phyloP scores from a whole-genome alignment of 306 rosid genomes.

The Prunus dulcis region DNA sequence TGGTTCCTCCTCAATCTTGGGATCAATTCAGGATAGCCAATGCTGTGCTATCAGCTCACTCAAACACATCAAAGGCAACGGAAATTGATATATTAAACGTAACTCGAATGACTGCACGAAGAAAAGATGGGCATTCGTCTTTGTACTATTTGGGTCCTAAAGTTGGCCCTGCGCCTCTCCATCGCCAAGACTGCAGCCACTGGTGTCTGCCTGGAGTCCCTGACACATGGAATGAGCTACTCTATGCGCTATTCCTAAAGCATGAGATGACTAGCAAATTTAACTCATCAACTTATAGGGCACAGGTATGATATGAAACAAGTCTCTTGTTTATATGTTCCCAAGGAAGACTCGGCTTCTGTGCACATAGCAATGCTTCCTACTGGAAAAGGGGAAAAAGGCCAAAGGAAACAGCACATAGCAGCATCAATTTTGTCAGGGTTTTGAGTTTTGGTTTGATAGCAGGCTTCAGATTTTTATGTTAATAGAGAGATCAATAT shows the following conservation, averaged over 20 bases:
- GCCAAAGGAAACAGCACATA: neutral
- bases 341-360: conserved; percentile 8
- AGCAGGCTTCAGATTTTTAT: conserved; percentile 1
- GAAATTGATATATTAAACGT: conserved; percentile 54
- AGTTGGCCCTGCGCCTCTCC: conserved; percentile 44
- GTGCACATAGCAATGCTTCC: neutral
- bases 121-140: conserved; percentile 87
- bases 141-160: conserved; percentile 56
- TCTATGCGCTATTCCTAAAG: conserved; percentile 58
- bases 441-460: neutral
- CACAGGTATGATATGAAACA: conserved; percentile 1
- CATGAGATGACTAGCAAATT: conserved; percentile 17
- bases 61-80: conserved; percentile 14
- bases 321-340: conserved; percentile 6
- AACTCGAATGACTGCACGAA: conserved; percentile 61
- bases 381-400: neutral
- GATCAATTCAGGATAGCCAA: conserved; percentile 56
- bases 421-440: neutral
- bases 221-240: conserved; percentile 84
- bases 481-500: conserved; percentile 1
- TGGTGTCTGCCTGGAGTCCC: conserved; percentile 99
- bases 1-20: conserved; percentile 57
- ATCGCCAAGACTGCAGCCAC: conserved; percentile 91
- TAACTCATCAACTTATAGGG: conserved; percentile 20
- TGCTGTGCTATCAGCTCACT: conserved; percentile 35